Evolutionary conservation across 2,329 filamentous ascomycete genomes (phyloP).

Genomic region (Aspergillus persii): DNA sequence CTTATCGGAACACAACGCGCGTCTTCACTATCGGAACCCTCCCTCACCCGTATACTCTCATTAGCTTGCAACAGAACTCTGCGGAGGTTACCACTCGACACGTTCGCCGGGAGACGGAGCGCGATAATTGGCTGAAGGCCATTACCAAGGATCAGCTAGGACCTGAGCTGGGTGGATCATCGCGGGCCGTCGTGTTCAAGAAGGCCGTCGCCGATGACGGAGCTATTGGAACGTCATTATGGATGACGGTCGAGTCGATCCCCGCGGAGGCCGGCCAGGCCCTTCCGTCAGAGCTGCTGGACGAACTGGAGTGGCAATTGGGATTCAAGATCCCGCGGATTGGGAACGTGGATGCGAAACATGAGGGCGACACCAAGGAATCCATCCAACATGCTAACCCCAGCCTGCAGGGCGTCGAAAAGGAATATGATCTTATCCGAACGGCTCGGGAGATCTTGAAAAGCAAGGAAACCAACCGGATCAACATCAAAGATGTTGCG

Average conservation of each 20-base stretch:
- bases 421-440: constrained; percentile 50
- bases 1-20: constrained; percentile 69
- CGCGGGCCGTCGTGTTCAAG: constrained; percentile 73
- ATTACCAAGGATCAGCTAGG: constrained; percentile 70
- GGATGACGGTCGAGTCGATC: constrained; percentile 71
- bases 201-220: constrained; percentile 71
- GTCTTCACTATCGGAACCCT: constrained; percentile 82
- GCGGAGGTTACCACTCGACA: constrained; percentile 61
- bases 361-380: constrained; percentile 32
- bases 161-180: constrained; percentile 59
- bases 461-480: constrained; percentile 36
- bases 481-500: constrained; percentile 43
- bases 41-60: constrained; percentile 85
- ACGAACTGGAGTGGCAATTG: constrained; percentile 85
- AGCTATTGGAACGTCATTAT: constrained; percentile 65
- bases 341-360: constrained; percentile 39
- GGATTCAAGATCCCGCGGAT: constrained; percentile 73
- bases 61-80: constrained; percentile 61
- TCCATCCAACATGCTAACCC: constrained; percentile 37
- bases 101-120: constrained; percentile 65
- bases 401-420: constrained; percentile 35
- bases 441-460: constrained; percentile 49
- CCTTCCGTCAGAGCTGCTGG: constrained; percentile 49
- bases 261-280: constrained; percentile 49
- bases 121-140: constrained; percentile 75